Conservation (phyloP, 2,329 filamentous ascomycete genomes). For the Cordyceps tenuipes region DNA sequence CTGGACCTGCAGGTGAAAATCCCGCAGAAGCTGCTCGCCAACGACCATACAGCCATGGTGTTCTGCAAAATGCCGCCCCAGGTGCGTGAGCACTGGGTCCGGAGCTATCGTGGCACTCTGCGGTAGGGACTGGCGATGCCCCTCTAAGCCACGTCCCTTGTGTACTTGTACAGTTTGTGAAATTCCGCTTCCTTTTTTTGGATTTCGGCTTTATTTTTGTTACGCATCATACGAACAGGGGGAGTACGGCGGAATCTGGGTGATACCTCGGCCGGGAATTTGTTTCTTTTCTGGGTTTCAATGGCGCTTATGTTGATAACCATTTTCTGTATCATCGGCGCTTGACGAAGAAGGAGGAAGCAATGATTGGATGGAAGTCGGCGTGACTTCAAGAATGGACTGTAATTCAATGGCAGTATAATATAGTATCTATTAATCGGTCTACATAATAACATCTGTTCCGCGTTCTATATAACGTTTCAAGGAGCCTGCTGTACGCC, state of each 20-base stretch:
- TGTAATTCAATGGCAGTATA: background rate
- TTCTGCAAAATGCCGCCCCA: constrained; percentile 52
- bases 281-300: background rate
- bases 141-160: background rate
- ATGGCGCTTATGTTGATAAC: background rate
- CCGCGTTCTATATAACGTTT: background rate
- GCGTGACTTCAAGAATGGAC: constrained; percentile 1
- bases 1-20: constrained; percentile 52
- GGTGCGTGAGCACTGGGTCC: constrained; percentile 49
- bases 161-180: constrained; percentile 11
- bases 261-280: background rate
- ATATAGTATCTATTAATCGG: background rate
- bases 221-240: background rate
- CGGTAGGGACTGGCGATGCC: background rate
- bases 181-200: background rate
- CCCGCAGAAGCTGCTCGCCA: constrained; percentile 48
- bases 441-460: background rate
- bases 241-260: constrained; percentile 7
- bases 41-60: constrained; percentile 52
- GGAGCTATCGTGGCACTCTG: constrained; percentile 39
- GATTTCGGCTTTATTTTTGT: constrained; percentile 1
- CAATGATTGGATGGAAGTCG: background rate
- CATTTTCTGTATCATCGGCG: background rate
- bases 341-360: background rate
- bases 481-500: background rate